These are phyloP conservation scores for Suillus plorans DNA, from an alignment of 768 basidiomycete species.

Conservation along the genomic window DNA sequence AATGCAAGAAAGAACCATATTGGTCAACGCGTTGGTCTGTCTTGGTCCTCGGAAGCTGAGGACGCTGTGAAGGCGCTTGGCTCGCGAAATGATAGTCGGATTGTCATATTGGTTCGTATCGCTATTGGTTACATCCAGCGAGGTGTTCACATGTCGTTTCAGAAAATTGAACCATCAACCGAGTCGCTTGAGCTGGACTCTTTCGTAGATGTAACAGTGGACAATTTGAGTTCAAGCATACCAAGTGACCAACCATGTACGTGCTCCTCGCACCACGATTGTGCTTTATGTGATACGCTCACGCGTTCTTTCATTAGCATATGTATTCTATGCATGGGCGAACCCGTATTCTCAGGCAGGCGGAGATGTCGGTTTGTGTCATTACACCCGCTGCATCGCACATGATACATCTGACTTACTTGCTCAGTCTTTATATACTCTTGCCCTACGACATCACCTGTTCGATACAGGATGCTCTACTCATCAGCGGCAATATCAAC, in stretches of 20 bases:
- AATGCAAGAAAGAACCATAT: conserved; percentile 54
- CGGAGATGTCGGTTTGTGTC: conserved; percentile 59
- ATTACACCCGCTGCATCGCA: background rate
- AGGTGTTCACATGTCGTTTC: background rate
- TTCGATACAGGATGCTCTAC: conserved; percentile 89
- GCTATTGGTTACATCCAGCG: conserved; percentile 3
- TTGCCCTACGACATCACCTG: conserved; percentile 77
- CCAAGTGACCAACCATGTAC: conserved; percentile 59
- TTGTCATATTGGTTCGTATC: conserved; percentile 64
- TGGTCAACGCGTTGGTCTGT: conserved; percentile 59
- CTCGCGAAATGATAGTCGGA: conserved; percentile 42
- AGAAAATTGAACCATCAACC: conserved; percentile 67
- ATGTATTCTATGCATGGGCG: conserved; percentile 68
- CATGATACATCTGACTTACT: conserved; percentile 2
- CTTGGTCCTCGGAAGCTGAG: conserved; percentile 66
- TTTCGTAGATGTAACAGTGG: conserved; percentile 37
- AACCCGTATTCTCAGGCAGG: conserved; percentile 40
- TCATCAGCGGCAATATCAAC: conserved; percentile 65
- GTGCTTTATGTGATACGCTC: background rate
- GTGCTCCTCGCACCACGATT: conserved; percentile 7
- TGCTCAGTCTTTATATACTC: conserved; percentile 86
- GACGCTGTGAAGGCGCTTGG: conserved; percentile 63
- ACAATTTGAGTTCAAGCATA: conserved; percentile 47
- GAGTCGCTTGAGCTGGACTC: conserved; percentile 57
- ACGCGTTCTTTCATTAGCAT: conserved; percentile 33